A percentile compares a stretch with the other conserved stretches of the same genome.
Evolutionary conservation across 2,329 filamentous ascomycete species (phyloP).

Genomic region (Xylariaceae sp.): DNA sequence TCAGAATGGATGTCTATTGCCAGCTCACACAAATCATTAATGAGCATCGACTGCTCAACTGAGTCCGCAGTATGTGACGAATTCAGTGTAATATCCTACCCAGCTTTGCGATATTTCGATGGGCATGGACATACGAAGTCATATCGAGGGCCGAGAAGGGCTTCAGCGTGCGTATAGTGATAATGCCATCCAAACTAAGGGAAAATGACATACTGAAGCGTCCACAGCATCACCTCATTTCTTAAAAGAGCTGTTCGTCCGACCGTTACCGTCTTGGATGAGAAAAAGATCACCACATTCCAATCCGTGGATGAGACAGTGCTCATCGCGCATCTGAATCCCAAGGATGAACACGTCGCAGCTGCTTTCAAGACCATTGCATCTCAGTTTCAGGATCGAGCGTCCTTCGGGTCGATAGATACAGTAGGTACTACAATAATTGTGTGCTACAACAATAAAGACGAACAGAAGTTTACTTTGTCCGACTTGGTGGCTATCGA

Average conservation of each 20-base stretch:
- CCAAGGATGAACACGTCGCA: conserved; percentile 39
- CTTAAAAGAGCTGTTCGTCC: conserved; percentile 39
- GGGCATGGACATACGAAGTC: conserved; percentile 42
- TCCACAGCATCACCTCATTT: conserved; percentile 45
- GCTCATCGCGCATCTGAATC: conserved; percentile 49
- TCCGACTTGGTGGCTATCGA: conserved; percentile 43
- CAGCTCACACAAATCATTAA: conserved; percentile 26
- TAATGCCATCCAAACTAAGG: neutral
- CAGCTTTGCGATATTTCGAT: conserved; percentile 53
- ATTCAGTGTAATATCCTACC: conserved; percentile 52
- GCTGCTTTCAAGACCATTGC: conserved; percentile 46
- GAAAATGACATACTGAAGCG: neutral
- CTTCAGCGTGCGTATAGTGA: conserved; percentile 43
- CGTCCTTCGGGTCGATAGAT: conserved; percentile 49
- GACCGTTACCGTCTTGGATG: conserved; percentile 33
- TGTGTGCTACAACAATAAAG: conserved; percentile 51
- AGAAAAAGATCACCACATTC: conserved; percentile 41
- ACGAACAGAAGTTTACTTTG: conserved; percentile 45
- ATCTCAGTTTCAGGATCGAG: conserved; percentile 47
- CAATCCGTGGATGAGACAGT: conserved; percentile 49
- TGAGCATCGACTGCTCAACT: conserved; percentile 51
- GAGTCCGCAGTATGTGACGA: conserved; percentile 49
- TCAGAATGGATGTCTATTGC: conserved; percentile 43
- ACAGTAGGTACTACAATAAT: conserved; percentile 30
- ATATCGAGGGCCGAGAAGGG: conserved; percentile 53